These are phyloP conservation scores for Peterozyma toletana DNA, from an alignment of 805 yeast genomes.

Conservation along the genomic window DNA sequence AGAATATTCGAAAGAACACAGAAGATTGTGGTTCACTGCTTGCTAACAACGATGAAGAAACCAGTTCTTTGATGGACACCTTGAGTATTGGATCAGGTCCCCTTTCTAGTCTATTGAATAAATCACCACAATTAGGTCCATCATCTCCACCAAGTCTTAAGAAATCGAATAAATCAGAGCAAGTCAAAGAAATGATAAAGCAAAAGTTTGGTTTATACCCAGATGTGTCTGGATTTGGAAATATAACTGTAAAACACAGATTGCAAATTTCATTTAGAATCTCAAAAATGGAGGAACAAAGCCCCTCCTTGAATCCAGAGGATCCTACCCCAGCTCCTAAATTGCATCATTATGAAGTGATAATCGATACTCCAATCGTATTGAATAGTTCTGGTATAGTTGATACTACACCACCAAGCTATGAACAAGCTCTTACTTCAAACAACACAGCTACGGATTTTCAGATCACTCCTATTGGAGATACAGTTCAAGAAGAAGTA, in stretches of 20 bases:
- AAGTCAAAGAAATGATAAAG: background rate
- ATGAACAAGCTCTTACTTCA: constrained; percentile 1
- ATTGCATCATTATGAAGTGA: constrained; percentile 72
- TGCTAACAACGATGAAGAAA: constrained; percentile 2
- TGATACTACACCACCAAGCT: constrained; percentile 7
- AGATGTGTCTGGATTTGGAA: constrained; percentile 53
- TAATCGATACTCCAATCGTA: constrained; percentile 70
- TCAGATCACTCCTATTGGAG: constrained; percentile 3
- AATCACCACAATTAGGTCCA: background rate
- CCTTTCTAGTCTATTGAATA: background rate
- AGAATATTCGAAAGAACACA: constrained; percentile 1
- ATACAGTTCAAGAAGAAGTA: background rate
- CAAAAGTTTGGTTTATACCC: constrained; percentile 37
- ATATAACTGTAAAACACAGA: constrained; percentile 58
- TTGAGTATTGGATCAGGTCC: background rate
- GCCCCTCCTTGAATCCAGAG: constrained; percentile 27
- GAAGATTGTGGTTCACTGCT: background rate
- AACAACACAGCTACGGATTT: constrained; percentile 8
- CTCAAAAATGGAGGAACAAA: constrained; percentile 27
- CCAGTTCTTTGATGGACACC: constrained; percentile 3
- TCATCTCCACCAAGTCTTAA: background rate
- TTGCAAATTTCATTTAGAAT: constrained; percentile 66
- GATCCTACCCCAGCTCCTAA: constrained; percentile 27
- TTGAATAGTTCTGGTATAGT: constrained; percentile 33
- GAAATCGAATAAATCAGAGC: background rate